Conservation (phyloP, 345 rosid species). For the Eucalyptus albens region DNA sequence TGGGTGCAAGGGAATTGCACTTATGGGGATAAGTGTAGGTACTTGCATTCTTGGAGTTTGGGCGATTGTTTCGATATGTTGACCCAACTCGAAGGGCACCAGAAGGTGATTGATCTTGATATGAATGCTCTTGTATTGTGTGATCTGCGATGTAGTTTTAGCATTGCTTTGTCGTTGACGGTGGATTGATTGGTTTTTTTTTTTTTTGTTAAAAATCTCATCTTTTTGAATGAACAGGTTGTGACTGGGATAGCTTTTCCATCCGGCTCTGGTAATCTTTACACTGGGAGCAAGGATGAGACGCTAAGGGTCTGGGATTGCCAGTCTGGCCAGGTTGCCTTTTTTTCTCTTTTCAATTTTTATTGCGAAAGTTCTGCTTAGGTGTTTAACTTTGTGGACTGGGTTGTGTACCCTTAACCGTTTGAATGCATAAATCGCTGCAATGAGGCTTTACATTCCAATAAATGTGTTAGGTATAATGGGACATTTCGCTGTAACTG, state of each 20-base stretch:
- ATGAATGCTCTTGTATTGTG: not conserved
- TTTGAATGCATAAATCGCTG: not conserved
- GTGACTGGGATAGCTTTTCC: conserved; percentile 87
- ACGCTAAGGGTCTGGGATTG: conserved; percentile 90
- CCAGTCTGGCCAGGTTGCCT: conserved; percentile 80
- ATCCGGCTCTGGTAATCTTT: conserved; percentile 79
- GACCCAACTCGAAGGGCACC: conserved; percentile 89
- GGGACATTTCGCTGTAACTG: not conserved
- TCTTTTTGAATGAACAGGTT: conserved; percentile 24
- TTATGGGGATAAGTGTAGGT: conserved; percentile 73
- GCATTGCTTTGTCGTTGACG: not conserved
- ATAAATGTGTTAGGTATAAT: not conserved
- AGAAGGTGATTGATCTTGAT: conserved; percentile 30
- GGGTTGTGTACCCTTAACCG: not conserved
- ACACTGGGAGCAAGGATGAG: conserved; percentile 81
- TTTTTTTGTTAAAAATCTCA: not conserved
- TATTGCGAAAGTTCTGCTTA: not conserved
- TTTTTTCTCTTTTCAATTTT: not conserved
- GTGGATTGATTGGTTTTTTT: not conserved
- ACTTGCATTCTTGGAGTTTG: conserved; percentile 80
- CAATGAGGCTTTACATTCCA: not conserved
- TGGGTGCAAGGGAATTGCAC: conserved; percentile 86
- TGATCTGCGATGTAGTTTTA: not conserved
- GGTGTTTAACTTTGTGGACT: not conserved
- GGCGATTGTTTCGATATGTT: conserved; percentile 65